Evolutionary conservation across 1,284 basidiomycete genomes (phyloP).

Genomic region (Melampsora larici-populina): DNA sequence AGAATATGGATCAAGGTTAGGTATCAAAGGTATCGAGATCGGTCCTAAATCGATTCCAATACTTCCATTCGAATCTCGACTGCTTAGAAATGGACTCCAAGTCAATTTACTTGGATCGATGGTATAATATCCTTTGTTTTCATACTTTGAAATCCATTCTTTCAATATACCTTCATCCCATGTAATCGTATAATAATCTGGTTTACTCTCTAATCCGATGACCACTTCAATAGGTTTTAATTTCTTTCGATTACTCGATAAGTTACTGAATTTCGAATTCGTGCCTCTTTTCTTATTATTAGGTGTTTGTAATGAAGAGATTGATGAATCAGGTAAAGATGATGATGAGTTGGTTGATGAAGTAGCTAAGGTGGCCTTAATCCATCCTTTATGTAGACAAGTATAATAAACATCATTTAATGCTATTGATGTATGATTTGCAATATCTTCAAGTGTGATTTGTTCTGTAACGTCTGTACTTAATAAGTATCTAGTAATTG

Average conservation of each 20-base stretch:
- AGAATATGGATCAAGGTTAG: slow-evolving; percentile 16
- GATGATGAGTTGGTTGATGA: neutral
- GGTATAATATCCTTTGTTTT: slow-evolving; percentile 73
- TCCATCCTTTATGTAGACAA: slow-evolving; percentile 33
- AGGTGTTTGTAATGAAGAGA: neutral
- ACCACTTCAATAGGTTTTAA: neutral
- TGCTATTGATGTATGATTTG: slow-evolving; percentile 32
- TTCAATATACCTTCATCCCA: slow-evolving; percentile 71
- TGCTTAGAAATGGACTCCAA: slow-evolving; percentile 82
- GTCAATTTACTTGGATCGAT: slow-evolving; percentile 82
- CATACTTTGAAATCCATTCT: slow-evolving; percentile 67
- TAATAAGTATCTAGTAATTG: slow-evolving; percentile 77
- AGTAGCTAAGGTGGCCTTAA: slow-evolving; percentile 1
- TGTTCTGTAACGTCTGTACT: slow-evolving; percentile 5
- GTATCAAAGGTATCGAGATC: slow-evolving; percentile 19
- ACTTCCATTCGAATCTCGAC: neutral
- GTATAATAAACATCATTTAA: slow-evolving; percentile 36
- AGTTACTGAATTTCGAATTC: neutral
- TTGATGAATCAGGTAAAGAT: neutral
- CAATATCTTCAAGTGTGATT: slow-evolving; percentile 39
- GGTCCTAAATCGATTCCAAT: slow-evolving; percentile 12
- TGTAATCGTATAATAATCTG: slow-evolving; percentile 71
- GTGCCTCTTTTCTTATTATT: slow-evolving; percentile 11
- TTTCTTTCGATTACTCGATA: neutral
- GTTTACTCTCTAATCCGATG: slow-evolving; percentile 56